These are phyloP conservation scores for Xerocomus alliaceus DNA, from an alignment of 1,284 basidiomycete genomes.

Conservation along the genomic window DNA sequence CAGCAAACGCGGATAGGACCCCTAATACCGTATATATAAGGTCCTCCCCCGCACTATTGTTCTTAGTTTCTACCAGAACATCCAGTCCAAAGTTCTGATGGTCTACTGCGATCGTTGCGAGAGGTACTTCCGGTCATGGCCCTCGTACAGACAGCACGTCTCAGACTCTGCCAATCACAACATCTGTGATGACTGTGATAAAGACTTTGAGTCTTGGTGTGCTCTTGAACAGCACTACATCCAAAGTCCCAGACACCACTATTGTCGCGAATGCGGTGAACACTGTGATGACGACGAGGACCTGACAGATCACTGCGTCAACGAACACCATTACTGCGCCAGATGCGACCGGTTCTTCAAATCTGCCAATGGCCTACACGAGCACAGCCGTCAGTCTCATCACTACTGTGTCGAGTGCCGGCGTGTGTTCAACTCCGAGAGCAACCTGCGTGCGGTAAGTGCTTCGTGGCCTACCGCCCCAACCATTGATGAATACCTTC, in stretches of 20 bases:
- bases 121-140: slow-evolving; percentile 12
- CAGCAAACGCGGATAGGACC: slow-evolving; percentile 39
- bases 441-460: slow-evolving; percentile 40
- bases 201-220: slow-evolving; percentile 24
- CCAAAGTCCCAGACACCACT: slow-evolving; percentile 37
- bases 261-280: slow-evolving; percentile 52
- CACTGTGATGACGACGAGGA: slow-evolving; percentile 40
- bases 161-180: slow-evolving; percentile 26
- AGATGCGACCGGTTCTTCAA: slow-evolving; percentile 50
- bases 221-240: slow-evolving; percentile 37
- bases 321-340: slow-evolving; percentile 50
- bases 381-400: slow-evolving; percentile 59
- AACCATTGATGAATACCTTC: background rate
- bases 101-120: slow-evolving; percentile 28
- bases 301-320: slow-evolving; percentile 43
- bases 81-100: background rate
- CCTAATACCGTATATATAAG: slow-evolving; percentile 20
- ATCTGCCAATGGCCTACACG: slow-evolving; percentile 45
- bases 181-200: slow-evolving; percentile 27
- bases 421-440: slow-evolving; percentile 49
- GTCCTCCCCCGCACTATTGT: background rate
- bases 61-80: background rate
- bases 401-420: slow-evolving; percentile 55
- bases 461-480: background rate
- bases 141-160: slow-evolving; percentile 35